Percentiles rank a stretch among this genome's conserved stretches.
Evolutionary conservation across 768 basidiomycete species (phyloP).

Genomic region (Suillus brevipes): DNA sequence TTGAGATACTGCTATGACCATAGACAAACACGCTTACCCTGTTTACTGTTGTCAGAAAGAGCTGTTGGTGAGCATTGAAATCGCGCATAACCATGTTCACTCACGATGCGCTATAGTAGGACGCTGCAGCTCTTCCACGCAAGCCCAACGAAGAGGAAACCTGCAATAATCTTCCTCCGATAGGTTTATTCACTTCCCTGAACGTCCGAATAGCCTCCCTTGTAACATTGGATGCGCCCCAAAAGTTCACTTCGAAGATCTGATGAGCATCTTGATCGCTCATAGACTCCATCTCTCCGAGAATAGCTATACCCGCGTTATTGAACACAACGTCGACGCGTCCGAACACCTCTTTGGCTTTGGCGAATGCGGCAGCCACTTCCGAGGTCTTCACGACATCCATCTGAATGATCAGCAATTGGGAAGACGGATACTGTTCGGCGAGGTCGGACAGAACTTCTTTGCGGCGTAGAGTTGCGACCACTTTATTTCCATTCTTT

Average conservation of each 20-base stretch:
- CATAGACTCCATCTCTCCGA: constrained; percentile 37
- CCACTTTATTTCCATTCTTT: constrained; percentile 33
- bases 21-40: not conserved
- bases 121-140: constrained; percentile 4
- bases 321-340: constrained; percentile 40
- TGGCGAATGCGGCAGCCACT: constrained; percentile 29
- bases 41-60: constrained; percentile 10
- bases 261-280: constrained; percentile 31
- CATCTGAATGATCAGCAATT: constrained; percentile 27
- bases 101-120: constrained; percentile 31
- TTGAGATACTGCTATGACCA: not conserved
- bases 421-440: constrained; percentile 12
- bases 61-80: not conserved
- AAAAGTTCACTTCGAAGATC: constrained; percentile 41
- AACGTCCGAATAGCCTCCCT: constrained; percentile 35
- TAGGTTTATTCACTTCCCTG: constrained; percentile 37
- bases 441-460: constrained; percentile 17
- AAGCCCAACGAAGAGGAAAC: constrained; percentile 30
- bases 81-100: not conserved
- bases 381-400: constrained; percentile 33
- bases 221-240: constrained; percentile 32
- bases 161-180: constrained; percentile 38
- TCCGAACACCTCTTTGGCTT: constrained; percentile 33
- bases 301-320: constrained; percentile 33
- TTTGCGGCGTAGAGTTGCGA: constrained; percentile 42